phyloP scores from a whole-genome alignment of 495 filamentous ascomycete genomes.

The Aspergillus diversus region DNA sequence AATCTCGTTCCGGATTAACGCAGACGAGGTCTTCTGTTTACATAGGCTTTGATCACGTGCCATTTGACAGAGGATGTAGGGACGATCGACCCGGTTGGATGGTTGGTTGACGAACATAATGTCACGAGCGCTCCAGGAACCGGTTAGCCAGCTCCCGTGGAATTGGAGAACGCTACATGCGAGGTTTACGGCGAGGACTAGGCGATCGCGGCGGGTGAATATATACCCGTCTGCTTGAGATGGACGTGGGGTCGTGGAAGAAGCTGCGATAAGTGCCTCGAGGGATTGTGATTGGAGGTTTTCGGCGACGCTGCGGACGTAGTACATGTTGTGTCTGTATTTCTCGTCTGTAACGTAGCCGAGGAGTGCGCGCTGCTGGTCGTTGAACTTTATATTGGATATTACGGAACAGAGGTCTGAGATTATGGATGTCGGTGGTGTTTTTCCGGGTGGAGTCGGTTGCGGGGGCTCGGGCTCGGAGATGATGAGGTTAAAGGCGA shows the following conservation, averaged over 20 bases:
- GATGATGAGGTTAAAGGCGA: neutral
- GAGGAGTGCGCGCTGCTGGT: neutral
- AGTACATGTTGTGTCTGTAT: conserved; percentile 2
- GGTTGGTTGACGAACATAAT: conserved; percentile 21
- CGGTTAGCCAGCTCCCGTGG: conserved; percentile 37
- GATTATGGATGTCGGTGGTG: neutral
- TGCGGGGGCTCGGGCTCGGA: neutral
- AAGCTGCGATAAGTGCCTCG: neutral
- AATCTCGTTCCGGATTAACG: conserved; percentile 26
- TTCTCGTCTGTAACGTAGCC: neutral
- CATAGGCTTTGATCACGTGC: too few relatives aligned
- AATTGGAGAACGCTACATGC: conserved; percentile 40
- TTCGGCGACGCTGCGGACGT: neutral
- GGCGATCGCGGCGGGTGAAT: conserved; percentile 24
- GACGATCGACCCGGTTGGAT: too few relatives aligned
- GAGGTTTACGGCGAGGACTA: conserved; percentile 34
- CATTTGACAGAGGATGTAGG: too few relatives aligned
- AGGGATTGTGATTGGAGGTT: conserved; percentile 1
- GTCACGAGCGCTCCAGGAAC: conserved; percentile 31
- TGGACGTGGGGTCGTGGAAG: neutral
- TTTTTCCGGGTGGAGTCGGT: neutral
- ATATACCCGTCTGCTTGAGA: neutral
- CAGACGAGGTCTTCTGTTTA: too few relatives aligned
- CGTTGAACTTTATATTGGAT: neutral
- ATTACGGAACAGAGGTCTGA: neutral